These are phyloP conservation scores for Thecaphora frezii DNA, from an alignment of 1,284 basidiomycete species.

Conservation along the genomic window DNA sequence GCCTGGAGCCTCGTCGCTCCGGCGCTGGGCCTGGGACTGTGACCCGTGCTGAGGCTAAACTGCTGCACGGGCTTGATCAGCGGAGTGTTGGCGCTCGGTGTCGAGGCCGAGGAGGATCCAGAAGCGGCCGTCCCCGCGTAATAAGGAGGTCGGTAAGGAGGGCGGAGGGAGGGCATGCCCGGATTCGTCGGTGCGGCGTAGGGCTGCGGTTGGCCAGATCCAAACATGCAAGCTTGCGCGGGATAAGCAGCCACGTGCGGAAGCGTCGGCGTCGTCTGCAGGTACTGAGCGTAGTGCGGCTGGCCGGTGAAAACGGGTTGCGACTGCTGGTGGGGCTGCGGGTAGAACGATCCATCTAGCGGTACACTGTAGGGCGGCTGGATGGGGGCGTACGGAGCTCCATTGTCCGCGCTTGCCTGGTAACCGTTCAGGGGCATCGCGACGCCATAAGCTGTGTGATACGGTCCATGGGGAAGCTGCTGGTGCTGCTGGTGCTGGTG, in stretches of 20 bases:
- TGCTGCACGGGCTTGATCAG: background rate
- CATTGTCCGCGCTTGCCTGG: no score
- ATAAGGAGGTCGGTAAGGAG: background rate
- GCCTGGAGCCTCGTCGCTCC: conserved; percentile 9
- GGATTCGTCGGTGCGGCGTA: background rate
- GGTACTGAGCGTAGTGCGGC: no score
- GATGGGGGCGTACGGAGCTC: conserved; percentile 2
- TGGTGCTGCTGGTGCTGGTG: conserved; percentile 8
- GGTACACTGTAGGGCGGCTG: no score
- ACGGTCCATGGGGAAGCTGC: conserved; percentile 6
- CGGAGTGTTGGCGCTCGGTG: background rate
- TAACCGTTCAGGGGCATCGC: no score
- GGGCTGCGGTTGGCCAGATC: no score
- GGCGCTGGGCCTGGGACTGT: conserved; percentile 14
- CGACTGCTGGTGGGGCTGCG: conserved; percentile 1
- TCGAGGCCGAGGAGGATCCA: background rate
- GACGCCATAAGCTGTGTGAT: conserved; percentile 2
- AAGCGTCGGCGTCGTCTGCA: no score
- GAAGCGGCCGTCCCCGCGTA: background rate
- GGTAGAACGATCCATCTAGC: no score
- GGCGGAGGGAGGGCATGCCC: background rate
- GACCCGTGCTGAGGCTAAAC: conserved; percentile 1
- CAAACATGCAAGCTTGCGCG: no score
- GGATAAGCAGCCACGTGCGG: no score
- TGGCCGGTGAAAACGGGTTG: no score